Evolutionary conservation across 345 rosid genomes (phyloP), one percentile per base, ranked within the genome.

Genomic region (Linum usitatissimum): DNA sequence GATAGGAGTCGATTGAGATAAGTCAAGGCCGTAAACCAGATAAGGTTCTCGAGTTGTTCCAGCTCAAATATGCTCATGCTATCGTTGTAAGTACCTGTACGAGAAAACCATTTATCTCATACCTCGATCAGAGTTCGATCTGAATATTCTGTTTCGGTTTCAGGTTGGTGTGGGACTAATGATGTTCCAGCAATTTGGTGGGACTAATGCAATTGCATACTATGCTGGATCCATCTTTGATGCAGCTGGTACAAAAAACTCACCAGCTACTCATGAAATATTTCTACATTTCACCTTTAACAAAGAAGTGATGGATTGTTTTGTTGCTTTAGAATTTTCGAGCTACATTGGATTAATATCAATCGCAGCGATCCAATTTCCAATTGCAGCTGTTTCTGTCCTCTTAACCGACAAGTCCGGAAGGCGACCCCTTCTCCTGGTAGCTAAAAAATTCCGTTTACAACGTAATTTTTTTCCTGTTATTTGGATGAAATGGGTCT

Each of bases 111-210:
- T 12, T 18, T 6, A 12, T 3, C 3, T 6, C 30, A 6, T 5
- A 13, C 8, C 10, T 15, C 28, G 28, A 23, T 45, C 17, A 45
- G 4, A 10, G 15, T 10, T 45, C 2, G 10, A 10, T 45, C 51
- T 10, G 51, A 10, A 7, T 45, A 23, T 23, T 23, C 28, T 23
- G 28, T 23, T 23, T 2, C 28, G 28, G 51, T 51, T 53, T 28
- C 65, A 83, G 84, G 72, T 75, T 3, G 93, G 87, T 60, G 58
- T 82, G 56, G 87, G 83, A 63, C 57, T 83, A 18, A 80, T 83
- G 87, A 59, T 70, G 64, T 74, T 78, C 64, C 82, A 73, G 34
- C 83, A 80, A 70, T 60, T 82, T 36, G 74, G 73, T 18, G 89
- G 89, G 54, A 23, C 63, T 18, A 63, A 42, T 36, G 85, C 71